Evolutionary conservation across 352 stramenopile genomes (phyloP).

Genomic region (Blastocystis sp.): DNA sequence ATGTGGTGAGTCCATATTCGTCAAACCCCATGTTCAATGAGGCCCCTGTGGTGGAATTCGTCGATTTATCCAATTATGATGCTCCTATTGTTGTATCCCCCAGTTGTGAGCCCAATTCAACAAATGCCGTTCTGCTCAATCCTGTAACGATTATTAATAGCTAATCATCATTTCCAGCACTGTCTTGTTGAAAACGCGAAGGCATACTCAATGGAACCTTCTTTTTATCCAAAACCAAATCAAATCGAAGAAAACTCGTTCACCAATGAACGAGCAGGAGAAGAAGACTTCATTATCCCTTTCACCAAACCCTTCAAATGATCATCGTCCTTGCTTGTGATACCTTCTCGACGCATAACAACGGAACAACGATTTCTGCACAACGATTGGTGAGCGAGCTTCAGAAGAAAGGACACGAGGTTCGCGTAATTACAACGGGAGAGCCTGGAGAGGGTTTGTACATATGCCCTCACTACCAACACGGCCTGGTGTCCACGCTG

Average conservation of each 20-base stretch:
- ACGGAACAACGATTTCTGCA: slow-evolving; percentile 67
- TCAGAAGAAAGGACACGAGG: slow-evolving; percentile 50
- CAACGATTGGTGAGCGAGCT: slow-evolving; percentile 29
- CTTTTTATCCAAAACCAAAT: too few species aligned
- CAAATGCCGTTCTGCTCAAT: too few species aligned
- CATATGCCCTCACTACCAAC: slow-evolving; percentile 25
- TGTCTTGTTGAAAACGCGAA: too few species aligned
- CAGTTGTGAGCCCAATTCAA: too few species aligned
- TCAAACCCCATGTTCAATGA: too few species aligned
- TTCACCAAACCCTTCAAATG: background rate
- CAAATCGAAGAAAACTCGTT: background rate
- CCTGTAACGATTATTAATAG: too few species aligned
- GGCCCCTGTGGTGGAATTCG: too few species aligned
- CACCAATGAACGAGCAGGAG: background rate
- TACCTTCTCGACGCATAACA: slow-evolving; percentile 48
- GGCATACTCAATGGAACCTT: too few species aligned
- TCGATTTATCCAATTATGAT: too few species aligned
- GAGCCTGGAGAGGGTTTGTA: slow-evolving; percentile 12
- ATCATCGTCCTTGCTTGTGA: slow-evolving; percentile 52
- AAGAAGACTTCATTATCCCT: background rate
- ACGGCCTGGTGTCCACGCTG: slow-evolving; percentile 49
- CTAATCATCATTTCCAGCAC: too few species aligned
- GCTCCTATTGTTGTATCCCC: too few species aligned
- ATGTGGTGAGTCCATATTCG: too few species aligned
- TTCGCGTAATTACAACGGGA: slow-evolving; percentile 59